These are phyloP conservation scores for Triticum monococcum DNA, from an alignment of 176 grass and related monocot species.

Conservation along the genomic window DNA sequence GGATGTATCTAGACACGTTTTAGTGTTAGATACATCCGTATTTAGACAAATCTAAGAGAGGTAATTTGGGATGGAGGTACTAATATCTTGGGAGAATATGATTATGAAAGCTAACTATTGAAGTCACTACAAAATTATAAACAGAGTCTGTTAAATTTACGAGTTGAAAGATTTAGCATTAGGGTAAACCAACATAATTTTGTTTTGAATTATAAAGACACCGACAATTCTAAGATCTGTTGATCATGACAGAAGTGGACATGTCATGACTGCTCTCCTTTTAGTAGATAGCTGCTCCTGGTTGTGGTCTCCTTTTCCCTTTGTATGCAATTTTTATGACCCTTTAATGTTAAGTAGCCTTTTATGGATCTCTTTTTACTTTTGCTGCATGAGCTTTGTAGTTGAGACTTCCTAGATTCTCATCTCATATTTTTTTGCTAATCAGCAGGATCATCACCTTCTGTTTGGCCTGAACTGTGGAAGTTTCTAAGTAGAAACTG, in stretches of 20 bases:
- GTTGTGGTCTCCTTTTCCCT: slow-evolving; percentile 3
- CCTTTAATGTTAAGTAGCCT: slow-evolving; percentile 3
- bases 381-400: slow-evolving; percentile 6
- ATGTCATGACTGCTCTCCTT: background rate
- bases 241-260: background rate
- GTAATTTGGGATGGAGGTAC: too few species aligned
- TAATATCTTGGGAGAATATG: background rate
- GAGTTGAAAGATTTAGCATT: background rate
- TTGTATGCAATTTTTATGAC: background rate
- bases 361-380: background rate
- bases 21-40: too few species aligned
- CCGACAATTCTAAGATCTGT: background rate
- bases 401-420: slow-evolving; percentile 32
- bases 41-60: too few species aligned
- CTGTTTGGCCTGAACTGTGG: slow-evolving; percentile 10
- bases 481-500: slow-evolving; percentile 37
- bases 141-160: background rate
- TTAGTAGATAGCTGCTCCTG: background rate
- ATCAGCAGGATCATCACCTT: slow-evolving; percentile 29
- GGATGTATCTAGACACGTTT: too few species aligned
- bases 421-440: slow-evolving; percentile 29
- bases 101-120: background rate
- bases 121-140: background rate
- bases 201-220: background rate
- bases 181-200: background rate